Percentiles rank a stretch among this genome's conserved stretches.
phyloP scores from a whole-genome alignment of 1,284 basidiomycete species.

The Leccinum pachyderme region DNA sequence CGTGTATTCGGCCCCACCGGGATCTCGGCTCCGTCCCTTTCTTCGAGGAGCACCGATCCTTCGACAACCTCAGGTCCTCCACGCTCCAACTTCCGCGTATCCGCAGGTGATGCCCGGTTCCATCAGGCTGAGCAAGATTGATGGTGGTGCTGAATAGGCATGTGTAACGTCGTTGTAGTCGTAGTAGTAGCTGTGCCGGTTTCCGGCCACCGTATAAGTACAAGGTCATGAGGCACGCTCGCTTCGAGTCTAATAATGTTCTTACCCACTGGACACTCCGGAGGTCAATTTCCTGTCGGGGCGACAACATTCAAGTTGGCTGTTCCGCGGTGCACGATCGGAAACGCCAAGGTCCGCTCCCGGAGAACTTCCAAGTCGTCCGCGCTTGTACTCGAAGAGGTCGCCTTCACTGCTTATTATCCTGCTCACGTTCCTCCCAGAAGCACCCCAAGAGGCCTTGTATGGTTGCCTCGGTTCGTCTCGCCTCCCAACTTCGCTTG shows the following conservation, averaged over 20 bases:
- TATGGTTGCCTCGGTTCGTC: slow-evolving; percentile 53
- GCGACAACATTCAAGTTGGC: slow-evolving; percentile 50
- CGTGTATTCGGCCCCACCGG: not conserved
- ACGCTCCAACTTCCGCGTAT: slow-evolving; percentile 26
- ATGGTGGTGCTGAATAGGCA: slow-evolving; percentile 1
- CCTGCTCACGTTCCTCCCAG: slow-evolving; percentile 41
- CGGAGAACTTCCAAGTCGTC: slow-evolving; percentile 23
- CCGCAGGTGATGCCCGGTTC: slow-evolving; percentile 33
- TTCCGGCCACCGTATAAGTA: not conserved
- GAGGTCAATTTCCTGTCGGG: slow-evolving; percentile 52
- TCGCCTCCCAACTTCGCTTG: not conserved
- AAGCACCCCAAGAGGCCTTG: slow-evolving; percentile 39
- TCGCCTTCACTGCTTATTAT: slow-evolving; percentile 60
- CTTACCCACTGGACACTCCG: slow-evolving; percentile 35
- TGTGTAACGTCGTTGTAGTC: no score
- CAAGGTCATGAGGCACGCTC: not conserved
- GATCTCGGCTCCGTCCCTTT: not conserved
- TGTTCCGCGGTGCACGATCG: slow-evolving; percentile 40
- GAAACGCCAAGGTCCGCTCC: slow-evolving; percentile 38
- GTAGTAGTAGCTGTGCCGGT: no score
- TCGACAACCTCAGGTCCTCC: slow-evolving; percentile 12
- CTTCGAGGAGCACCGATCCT: not conserved
- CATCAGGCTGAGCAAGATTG: not conserved
- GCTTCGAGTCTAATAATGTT: slow-evolving; percentile 29
- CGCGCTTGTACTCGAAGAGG: slow-evolving; percentile 52